Evolutionary conservation across 805 yeast genomes (phyloP).

Genomic region (Dipodascus geniculatus): DNA sequence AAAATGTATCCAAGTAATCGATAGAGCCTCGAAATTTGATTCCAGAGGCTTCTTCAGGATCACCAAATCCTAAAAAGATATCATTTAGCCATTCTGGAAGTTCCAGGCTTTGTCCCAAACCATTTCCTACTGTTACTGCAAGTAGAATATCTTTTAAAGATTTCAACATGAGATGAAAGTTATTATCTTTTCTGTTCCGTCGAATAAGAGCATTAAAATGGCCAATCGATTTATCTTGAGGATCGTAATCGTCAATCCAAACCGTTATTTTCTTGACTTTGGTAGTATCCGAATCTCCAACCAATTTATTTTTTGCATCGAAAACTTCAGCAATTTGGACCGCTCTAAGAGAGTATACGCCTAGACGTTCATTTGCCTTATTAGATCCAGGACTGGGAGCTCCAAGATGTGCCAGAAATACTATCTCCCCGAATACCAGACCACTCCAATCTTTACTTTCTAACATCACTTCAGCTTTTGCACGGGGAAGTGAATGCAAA

Average conservation of each 20-base stretch:
- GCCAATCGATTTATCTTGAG: slow-evolving; percentile 7
- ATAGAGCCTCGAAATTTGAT: slow-evolving; percentile 11
- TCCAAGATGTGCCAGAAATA: slow-evolving; percentile 16
- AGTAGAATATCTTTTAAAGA: slow-evolving; percentile 4
- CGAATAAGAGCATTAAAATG: slow-evolving; percentile 22
- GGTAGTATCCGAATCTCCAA: slow-evolving; percentile 3
- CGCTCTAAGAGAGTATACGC: slow-evolving; percentile 15
- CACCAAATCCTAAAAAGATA: slow-evolving; percentile 26
- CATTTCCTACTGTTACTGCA: not conserved
- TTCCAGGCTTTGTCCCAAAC: slow-evolving; percentile 1
- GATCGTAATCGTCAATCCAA: slow-evolving; percentile 13
- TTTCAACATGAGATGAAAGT: slow-evolving; percentile 16
- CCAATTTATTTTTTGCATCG: slow-evolving; percentile 14
- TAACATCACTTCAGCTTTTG: slow-evolving; percentile 17
- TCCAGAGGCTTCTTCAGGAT: slow-evolving; percentile 13
- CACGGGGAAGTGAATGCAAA: slow-evolving; percentile 15
- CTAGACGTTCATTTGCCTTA: slow-evolving; percentile 12
- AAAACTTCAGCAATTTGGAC: slow-evolving; percentile 19
- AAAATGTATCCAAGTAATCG: slow-evolving; percentile 18
- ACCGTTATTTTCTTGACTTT: slow-evolving; percentile 1
- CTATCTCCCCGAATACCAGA: slow-evolving; percentile 16
- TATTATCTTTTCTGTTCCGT: slow-evolving; percentile 14
- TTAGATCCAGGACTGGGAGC: slow-evolving; percentile 9
- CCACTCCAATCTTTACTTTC: slow-evolving; percentile 22
- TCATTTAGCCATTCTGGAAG: slow-evolving; percentile 29